Conservation (phyloP, 768 basidiomycete genomes). For the Amanita thiersii region DNA sequence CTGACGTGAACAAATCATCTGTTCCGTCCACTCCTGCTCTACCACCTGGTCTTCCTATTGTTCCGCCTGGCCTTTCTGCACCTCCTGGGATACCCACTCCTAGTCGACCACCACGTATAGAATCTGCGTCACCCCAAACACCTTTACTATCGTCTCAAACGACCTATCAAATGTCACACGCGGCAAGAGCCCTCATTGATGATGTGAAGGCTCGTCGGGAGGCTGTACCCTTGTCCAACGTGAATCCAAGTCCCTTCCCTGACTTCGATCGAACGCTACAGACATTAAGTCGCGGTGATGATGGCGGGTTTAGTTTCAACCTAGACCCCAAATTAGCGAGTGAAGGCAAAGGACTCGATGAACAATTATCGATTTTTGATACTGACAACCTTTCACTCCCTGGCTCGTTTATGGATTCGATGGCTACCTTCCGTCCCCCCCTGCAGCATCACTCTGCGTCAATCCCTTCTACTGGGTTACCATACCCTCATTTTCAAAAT, state of each 20-base stretch:
- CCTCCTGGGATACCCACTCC: slow-evolving; percentile 62
- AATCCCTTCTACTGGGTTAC: slow-evolving; percentile 44
- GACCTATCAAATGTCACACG: slow-evolving; percentile 81
- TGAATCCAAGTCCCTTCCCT: slow-evolving; percentile 65
- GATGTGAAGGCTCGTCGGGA: slow-evolving; percentile 76
- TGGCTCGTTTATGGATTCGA: slow-evolving; percentile 62
- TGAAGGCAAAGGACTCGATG: slow-evolving; percentile 28
- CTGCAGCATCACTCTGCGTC: slow-evolving; percentile 24
- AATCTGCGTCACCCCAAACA: slow-evolving; percentile 43
- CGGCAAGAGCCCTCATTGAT: slow-evolving; percentile 77
- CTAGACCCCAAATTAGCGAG: slow-evolving; percentile 71
- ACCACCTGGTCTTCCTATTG: slow-evolving; percentile 33
- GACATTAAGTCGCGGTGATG: slow-evolving; percentile 57
- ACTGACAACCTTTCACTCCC: slow-evolving; percentile 45
- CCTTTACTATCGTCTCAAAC: slow-evolving; percentile 46
- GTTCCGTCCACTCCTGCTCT: slow-evolving; percentile 25
- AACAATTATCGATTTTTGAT: slow-evolving; percentile 43
- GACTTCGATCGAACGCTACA: slow-evolving; percentile 83
- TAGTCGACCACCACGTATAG: slow-evolving; percentile 38
- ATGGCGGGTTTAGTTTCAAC: slow-evolving; percentile 78
- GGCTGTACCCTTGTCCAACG: slow-evolving; percentile 30
- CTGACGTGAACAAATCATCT: slow-evolving; percentile 22
- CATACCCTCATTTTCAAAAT: slow-evolving; percentile 37
- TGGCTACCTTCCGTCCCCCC: slow-evolving; percentile 48
- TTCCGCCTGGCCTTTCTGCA: slow-evolving; percentile 44